phyloP scores from a whole-genome alignment of 495 filamentous ascomycete genomes.

The Tuber calosporum region DNA sequence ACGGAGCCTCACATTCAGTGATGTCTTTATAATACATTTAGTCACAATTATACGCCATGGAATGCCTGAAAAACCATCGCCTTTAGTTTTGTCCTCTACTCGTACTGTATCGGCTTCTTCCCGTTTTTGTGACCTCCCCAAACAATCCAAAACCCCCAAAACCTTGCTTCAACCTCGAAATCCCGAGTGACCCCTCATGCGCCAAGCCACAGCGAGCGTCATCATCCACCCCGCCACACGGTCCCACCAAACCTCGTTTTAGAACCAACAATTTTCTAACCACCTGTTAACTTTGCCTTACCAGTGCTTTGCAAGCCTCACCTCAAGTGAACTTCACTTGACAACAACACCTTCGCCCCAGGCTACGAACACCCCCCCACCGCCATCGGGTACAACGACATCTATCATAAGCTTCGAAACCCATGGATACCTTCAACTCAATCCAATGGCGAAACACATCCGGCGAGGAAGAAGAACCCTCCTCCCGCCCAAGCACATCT shows the following conservation, averaged over 20 bases:
- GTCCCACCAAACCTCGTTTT: background rate
- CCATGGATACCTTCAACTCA: constrained; percentile 34
- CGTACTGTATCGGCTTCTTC: background rate
- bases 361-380: background rate
- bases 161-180: background rate
- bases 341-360: background rate
- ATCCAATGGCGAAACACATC: constrained; percentile 25
- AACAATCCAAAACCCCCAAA: background rate
- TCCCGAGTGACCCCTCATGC: background rate
- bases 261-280: background rate
- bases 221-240: background rate
- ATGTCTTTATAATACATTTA: background rate
- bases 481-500: constrained; percentile 20
- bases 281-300: background rate
- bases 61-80: background rate
- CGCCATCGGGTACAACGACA: background rate
- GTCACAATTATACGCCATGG: background rate
- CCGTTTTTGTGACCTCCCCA: background rate
- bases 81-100: background rate
- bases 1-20: background rate
- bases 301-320: background rate
- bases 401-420: background rate
- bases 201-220: background rate
- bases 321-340: background rate
- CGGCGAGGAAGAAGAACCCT: constrained; percentile 35